Percentiles rank a stretch among this genome's conserved stretches.
Evolutionary conservation across 352 stramenopile genomes (phyloP).

Genomic region (Saprolegnia diclina): DNA sequence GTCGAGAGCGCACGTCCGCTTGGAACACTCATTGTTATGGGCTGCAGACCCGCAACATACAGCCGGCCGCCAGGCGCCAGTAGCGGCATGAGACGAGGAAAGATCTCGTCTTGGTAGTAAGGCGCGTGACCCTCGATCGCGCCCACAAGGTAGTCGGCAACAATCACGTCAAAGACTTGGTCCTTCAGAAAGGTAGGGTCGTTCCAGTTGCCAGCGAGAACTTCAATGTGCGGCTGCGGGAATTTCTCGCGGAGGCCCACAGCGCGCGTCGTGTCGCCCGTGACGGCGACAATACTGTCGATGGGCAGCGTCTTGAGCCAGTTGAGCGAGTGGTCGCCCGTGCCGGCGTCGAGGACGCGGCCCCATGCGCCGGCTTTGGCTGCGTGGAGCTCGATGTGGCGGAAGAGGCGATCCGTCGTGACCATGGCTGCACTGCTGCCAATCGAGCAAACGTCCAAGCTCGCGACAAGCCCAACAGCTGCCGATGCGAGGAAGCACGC

Average conservation of each 20-base stretch:
- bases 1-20: slow-evolving; percentile 20
- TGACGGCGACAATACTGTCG: slow-evolving; percentile 54
- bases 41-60: slow-evolving; percentile 86
- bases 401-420: slow-evolving; percentile 67
- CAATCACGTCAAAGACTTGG: slow-evolving; percentile 69
- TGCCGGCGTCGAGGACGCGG: slow-evolving; percentile 85
- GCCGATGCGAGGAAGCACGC: neutral
- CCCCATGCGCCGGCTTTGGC: slow-evolving; percentile 36
- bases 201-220: slow-evolving; percentile 71
- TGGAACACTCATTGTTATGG: slow-evolving; percentile 58
- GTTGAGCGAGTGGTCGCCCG: slow-evolving; percentile 80
- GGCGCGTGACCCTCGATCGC: slow-evolving; percentile 89
- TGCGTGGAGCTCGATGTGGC: slow-evolving; percentile 64
- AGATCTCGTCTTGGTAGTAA: slow-evolving; percentile 86
- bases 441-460: neutral
- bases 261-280: slow-evolving; percentile 56
- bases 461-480: neutral
- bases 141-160: slow-evolving; percentile 89
- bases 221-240: slow-evolving; percentile 28
- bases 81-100: slow-evolving; percentile 62
- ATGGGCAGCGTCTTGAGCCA: slow-evolving; percentile 74
- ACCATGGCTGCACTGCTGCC: slow-evolving; percentile 29
- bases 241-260: slow-evolving; percentile 34
- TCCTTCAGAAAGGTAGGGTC: slow-evolving; percentile 54
- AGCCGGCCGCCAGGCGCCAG: slow-evolving; percentile 78